Base-by-base conservation (phyloP, 345 rosid genomes). In the Rhizophora apiculata region DNA sequence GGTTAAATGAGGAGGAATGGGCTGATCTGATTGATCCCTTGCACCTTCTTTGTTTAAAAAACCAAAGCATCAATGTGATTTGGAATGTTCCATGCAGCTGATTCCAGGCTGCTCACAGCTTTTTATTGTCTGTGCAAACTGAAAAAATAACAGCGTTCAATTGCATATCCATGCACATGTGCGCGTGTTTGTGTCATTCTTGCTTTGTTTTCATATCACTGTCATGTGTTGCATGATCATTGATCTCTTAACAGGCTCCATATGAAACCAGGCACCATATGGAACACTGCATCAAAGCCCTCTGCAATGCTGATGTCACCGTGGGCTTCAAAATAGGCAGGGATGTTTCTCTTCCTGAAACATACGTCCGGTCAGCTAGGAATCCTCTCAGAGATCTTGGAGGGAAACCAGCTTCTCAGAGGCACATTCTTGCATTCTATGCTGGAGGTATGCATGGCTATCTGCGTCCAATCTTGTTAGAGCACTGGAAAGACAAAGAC, bases 201-300 rank as follows among this genome's bases (percentile, higher is more conserved):
- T 59, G 15, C 51, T n/a, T 22, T 36, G 51, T 13, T 13, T 15
- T 43, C 49, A 1, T 43, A 37, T 68, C 11, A 26, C 63, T 24
- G 51, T 53, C 13, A 53, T 27, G 53, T 60, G 66, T 58, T 49
- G 18, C 13, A 46, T 68, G 51, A 46, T 53, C 10, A 54, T 29
- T 67, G 56, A 31, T 20, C 8, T 8, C 65, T 63, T 78, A 71
- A 16, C 84, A 94, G 97, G 98, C 98, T 70, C 98, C 98, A 18
- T 94, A 89, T n/a, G 97, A 94, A 69, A 89, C 98, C 29, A 87
- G 97, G 74, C 97, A 88, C 80, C 98, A 94, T 78, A 94, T 94
- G 98, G 98, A 94, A 72, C 91, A 86, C 39, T 89, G 98, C 82
- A 86, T 94, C 69, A 94, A 91, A 81, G 96, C 97, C 52, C 83